Conservation (phyloP, 805 yeast species). For the Helenozyma baotianmanensis region DNA sequence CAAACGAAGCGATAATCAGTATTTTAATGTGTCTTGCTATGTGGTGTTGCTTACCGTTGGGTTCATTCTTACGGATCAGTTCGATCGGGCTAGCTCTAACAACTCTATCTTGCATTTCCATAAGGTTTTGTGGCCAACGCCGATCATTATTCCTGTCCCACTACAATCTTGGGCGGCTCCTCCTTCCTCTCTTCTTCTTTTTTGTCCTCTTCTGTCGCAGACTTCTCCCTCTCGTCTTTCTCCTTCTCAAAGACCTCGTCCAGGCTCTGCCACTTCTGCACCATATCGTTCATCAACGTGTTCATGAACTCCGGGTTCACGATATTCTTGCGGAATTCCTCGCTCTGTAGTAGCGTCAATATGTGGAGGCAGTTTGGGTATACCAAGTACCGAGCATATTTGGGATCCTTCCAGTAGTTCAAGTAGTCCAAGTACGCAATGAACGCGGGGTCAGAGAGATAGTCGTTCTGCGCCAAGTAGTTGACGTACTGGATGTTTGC, state of each 20-base stretch:
- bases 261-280: conserved; percentile 55
- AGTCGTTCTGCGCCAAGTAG: conserved; percentile 79
- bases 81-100: too few species aligned
- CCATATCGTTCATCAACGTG: conserved; percentile 70
- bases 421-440: conserved; percentile 73
- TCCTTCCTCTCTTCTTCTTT: neutral
- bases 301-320: conserved; percentile 54
- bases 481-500: conserved; percentile 86
- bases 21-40: too few species aligned
- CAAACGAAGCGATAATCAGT: too few species aligned
- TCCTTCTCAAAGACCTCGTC: conserved; percentile 11
- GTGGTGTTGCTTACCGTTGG: too few species aligned
- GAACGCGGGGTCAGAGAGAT: conserved; percentile 67
- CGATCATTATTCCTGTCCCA: too few species aligned
- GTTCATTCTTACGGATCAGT: too few species aligned
- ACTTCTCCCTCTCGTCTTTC: neutral
- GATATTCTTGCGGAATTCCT: conserved; percentile 51
- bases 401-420: conserved; percentile 78
- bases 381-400: conserved; percentile 64
- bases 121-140: too few species aligned
- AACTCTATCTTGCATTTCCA: too few species aligned
- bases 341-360: conserved; percentile 55
- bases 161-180: too few species aligned
- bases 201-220: neutral
- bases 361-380: conserved; percentile 88